Evolutionary conservation across 2,329 filamentous ascomycete genomes (phyloP), one percentile per base, ranked within the genome.

Genomic region (Ilyonectria sp.): DNA sequence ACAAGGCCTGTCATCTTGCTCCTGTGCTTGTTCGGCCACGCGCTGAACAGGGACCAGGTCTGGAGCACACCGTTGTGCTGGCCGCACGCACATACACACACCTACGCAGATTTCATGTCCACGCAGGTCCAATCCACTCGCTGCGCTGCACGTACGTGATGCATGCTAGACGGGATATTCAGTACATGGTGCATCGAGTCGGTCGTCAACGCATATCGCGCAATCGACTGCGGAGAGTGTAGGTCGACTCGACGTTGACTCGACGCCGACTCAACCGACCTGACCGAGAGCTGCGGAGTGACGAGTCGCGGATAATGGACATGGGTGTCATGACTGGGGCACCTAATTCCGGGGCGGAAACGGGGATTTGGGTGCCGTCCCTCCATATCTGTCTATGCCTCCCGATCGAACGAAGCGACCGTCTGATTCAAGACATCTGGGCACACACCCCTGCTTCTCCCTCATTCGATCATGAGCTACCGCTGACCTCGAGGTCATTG

Each of bases 41-140:
- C 69, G 65, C 55, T 65, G 60, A 63, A 60, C 73, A 74, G 65
- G 73, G 73, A 65, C 71, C 58, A 71, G 70, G 63, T 58, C 65
- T 71, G 63, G 53, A 68, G 60, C 58, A 67, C 63, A 61, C 72
- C 69, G 71, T 69, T 62, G 69, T 62, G 46, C 58, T 63, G 72
- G 64, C 66, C 69, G 63, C 60, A 69, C 69, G 47, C 50, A 61
- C 61, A 65, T 53, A 58, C 60, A 49, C 46, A 64, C 63, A 63
- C 65, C 53, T 66, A 47, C 29, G 60, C 47, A 54, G 37, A 54
- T 60, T 50, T 53, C 29, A 53, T 64, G 29, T 23, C 33, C 23
- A 9, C 19, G 49, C 43, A 58, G 23, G 23, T 47, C 19, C 33
- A 26, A 46, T 40, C 37, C 37, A 40, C 37, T 40, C 11, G 13